Evolutionary conservation across 148 eudicot species (phyloP), one percentile per base, ranked within the genome.

Genomic region (Vaccinium darrowii): DNA sequence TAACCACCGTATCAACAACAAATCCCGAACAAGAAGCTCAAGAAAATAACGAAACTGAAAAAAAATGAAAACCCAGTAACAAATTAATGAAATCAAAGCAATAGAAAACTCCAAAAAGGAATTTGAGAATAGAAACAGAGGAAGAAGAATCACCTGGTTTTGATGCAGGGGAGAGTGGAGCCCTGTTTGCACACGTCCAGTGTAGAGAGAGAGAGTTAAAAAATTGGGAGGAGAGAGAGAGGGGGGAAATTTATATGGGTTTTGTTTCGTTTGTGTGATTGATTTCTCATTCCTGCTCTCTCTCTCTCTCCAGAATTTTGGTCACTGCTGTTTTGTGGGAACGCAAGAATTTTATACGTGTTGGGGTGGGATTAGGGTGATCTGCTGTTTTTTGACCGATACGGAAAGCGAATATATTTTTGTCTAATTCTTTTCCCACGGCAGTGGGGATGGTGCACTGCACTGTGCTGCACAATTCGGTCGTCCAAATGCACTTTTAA

Each of bases 111-210:
- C 74, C 52, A 62, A 39, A 13, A 54, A 36, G 11, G 49, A 19
- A n/a, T 23, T 23, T n/a, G 21, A 43, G 30, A 2, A 50, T 12
- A 54, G 9, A 65, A 49, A n/a, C 12, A 65, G 39, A 14, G 19
- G 71, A 62, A 39, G 39, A 58, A 18, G 33, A 69, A 14, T 14
- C 30, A 82, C 84, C 84, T 69, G 76, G 84, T 15, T 67, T 69
- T 50, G 47, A 50, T 69, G 27, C 49, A 47, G 75, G 65, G 36
- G 47, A 33, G 53, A 49, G 75, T 49, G 56, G 57, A 60, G 74
- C 83, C 75, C 33, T 43, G 56, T 81, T 62, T 65, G 60, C 62
- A 18, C 77, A 69, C 63, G 84, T 51, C 50, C 72, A 49, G 30
- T 54, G 58, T 21, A 21, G 60, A 67, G 36, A 81, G 57, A 60